Evolutionary conservation across 1,284 basidiomycete genomes (phyloP).

Genomic region (Xerocomus cyaneibrunnescens): DNA sequence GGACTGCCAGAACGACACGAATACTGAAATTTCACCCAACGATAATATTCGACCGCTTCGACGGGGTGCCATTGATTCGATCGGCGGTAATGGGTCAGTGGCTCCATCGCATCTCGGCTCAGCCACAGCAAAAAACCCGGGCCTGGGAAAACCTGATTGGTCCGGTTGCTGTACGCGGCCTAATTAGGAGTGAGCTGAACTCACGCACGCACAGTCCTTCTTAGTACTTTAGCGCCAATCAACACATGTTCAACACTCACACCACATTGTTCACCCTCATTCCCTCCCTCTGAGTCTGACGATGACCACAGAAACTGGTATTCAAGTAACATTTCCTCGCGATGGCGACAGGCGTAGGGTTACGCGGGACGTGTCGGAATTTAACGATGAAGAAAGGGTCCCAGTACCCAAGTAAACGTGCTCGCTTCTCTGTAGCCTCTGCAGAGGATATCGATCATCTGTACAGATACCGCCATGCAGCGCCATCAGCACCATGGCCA

Average conservation of each 20-base stretch:
- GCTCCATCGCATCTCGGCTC: too few species aligned
- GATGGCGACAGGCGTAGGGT: not conserved
- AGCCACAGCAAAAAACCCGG: too few species aligned
- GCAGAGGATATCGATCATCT: not conserved
- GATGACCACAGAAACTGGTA: slow-evolving; percentile 15
- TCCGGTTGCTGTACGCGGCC: too few species aligned
- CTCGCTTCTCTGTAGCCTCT: not conserved
- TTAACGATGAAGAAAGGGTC: slow-evolving; percentile 9
- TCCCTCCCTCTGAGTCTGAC: not conserved
- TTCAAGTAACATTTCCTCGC: slow-evolving; percentile 1
- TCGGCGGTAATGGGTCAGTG: too few species aligned
- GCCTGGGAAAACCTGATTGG: too few species aligned
- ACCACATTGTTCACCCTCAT: not conserved
- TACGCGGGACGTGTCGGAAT: slow-evolving; percentile 13
- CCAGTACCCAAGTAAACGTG: slow-evolving; percentile 27
- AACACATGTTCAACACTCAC: slow-evolving; percentile 5
- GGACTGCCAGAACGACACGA: too few species aligned
- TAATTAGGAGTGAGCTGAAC: slow-evolving; percentile 2
- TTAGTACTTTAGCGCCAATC: slow-evolving; percentile 4
- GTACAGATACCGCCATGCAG: slow-evolving; percentile 36
- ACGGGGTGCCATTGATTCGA: too few species aligned
- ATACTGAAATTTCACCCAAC: too few species aligned
- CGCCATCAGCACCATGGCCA: slow-evolving; percentile 40
- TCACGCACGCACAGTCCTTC: not conserved
- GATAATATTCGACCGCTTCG: too few species aligned